Base-by-base conservation (phyloP, 495 filamentous ascomycete genomes). In the Terfezia claveryi region DNA sequence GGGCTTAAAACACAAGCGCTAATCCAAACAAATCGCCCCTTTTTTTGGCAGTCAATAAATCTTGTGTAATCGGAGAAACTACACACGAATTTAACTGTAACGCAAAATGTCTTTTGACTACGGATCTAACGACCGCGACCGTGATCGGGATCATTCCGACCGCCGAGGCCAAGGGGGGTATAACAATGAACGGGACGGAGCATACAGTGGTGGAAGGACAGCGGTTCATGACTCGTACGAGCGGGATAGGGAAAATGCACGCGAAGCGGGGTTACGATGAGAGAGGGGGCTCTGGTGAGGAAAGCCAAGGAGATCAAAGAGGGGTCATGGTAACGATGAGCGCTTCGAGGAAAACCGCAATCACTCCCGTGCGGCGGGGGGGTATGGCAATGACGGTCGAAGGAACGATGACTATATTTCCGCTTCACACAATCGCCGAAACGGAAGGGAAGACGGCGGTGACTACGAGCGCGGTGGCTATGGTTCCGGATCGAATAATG, bases 11-110 rank as follows among this genome's bases (percentile, higher is more conserved):
- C 27, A 7, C 27, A 32, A 32, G 27, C 27, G 27, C 27, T 32
- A 32, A 32, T 32, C 7, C 7, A 32, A 32, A 32, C 27, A 32
- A 1, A 32, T 32, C 4, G 27, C 27, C 27, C 27, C 20, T 20
- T 32, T 32, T 32, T 32, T 32, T 32, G 27, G 27, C 27, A 32
- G 27, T 32, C 27, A 4, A 32, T 5, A 32, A 32, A 32, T 7
- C 27, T 7, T 7, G 27, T 32, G 27, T 61, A 74, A 81, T 32
- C 1, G 27, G 27, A 32, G 27, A 32, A 32, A 32, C 27, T 32
- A 7, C 63, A 32, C 27, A 5, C 27, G 7, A 32, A 32, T 32
- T 32, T 32, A 1, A 32, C 27, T 7, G 7, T 32, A 32, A 32
- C 41, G 17, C 41, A 46, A 14, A 6, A 46, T 46, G 41, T 46